These are phyloP conservation scores for Anisodus acutangulus DNA, from an alignment of 257 asterid species.

Conservation along the genomic window DNA sequence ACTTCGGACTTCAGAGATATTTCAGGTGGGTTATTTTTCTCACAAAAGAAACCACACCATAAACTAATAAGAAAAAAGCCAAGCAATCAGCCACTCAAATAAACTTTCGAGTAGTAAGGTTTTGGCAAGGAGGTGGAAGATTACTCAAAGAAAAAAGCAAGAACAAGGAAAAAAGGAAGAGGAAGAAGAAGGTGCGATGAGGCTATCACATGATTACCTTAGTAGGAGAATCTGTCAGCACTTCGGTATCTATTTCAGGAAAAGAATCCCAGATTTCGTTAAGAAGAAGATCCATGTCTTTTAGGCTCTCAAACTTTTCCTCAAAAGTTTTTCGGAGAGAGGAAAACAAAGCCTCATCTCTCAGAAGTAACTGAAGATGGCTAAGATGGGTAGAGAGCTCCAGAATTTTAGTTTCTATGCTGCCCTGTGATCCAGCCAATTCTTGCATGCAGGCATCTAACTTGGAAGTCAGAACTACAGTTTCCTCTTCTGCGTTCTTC, in stretches of 20 bases:
- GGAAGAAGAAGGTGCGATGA: slow-evolving; percentile 31
- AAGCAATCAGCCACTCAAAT: slow-evolving; percentile 9
- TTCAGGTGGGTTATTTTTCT: background rate
- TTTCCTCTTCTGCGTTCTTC: slow-evolving; percentile 62
- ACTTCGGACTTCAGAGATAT: background rate
- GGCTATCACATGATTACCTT: slow-evolving; percentile 57
- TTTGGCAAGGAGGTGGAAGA: background rate
- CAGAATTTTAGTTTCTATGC: slow-evolving; percentile 48
- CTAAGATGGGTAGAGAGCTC: slow-evolving; percentile 63
- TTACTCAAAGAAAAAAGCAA: slow-evolving; percentile 18
- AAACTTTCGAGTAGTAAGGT: background rate
- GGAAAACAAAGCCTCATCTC: slow-evolving; percentile 65
- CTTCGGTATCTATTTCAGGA: slow-evolving; percentile 55
- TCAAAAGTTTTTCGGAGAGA: slow-evolving; percentile 52
- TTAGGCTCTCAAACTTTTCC: slow-evolving; percentile 62
- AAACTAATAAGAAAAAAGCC: too few species aligned
- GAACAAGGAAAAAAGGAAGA: slow-evolving; percentile 20
- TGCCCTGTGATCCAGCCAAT: slow-evolving; percentile 66
- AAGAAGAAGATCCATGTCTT: slow-evolving; percentile 59
- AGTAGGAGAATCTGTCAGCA: slow-evolving; percentile 41
- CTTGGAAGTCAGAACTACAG: slow-evolving; percentile 57
- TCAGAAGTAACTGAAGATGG: slow-evolving; percentile 59
- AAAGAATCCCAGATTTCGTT: slow-evolving; percentile 57
- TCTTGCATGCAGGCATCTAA: slow-evolving; percentile 74
- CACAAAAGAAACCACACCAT: slow-evolving; percentile 8